Base-by-base conservation (phyloP, 129 eudicot genomes). In the Mikania micrantha region DNA sequence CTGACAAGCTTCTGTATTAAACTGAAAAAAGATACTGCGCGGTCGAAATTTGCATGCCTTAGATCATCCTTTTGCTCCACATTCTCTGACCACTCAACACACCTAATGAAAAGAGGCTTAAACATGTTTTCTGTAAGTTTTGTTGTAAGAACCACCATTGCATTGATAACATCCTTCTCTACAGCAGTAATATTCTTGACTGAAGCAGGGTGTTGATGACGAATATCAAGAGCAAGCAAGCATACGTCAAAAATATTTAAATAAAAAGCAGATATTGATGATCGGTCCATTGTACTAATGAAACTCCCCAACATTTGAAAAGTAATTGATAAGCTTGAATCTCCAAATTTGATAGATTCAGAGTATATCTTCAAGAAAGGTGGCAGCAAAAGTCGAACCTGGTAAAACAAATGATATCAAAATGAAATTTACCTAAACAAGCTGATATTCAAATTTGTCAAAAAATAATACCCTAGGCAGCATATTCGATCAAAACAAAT, bases 81-180 rank as follows among this genome's bases (percentile, higher is more conserved):
- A 42, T 74, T 61, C 11, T 83, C 90, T 21, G 88, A 87, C 98
- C 98, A 93, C 53, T 93, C 98, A 64, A 93, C 80, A 77, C 92
- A 80, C 89, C 83, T 85, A 27, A 89, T 78, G 66, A 93, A 86
- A 49, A 93, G 95, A 74, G 98, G 96, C 84, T 80, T 86, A 78
- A 93, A 93, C 96, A 89, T 93, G 72, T 85, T 80, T 70, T 93
- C 98, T 0, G 98, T 93, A 62, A 93, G 91, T 70, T 89, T 93
- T 82, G 81, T 74, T 4, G 90, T 80, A 42, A 93, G 84, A 57
- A 34, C 62, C 64, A 89, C 85, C 77, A 84, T 69, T 45, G 98
- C 80, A 66, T 72, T 78, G 60, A 84, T 70, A 58, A 93, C 95
- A 75, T 74, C 78, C 53, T 84, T 77, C 79, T 93, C 98, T 65